Evolutionary conservation across 495 filamentous ascomycete species (phyloP), one percentile per base, ranked within the genome.

Genomic region (Aspergillus leporis): DNA sequence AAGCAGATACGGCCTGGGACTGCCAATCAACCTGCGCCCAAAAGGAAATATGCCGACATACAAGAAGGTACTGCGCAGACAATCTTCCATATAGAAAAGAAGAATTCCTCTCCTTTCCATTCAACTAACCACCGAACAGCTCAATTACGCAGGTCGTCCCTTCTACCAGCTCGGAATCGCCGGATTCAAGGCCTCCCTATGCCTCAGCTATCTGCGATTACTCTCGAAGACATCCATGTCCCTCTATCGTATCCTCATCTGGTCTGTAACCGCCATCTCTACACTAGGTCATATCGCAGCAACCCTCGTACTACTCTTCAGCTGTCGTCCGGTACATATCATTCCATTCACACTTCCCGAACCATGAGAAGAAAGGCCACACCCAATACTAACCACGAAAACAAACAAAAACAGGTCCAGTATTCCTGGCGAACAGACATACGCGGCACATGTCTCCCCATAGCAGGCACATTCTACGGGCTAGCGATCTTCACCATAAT

Each of bases 151-250:
- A 25, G 83, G 81, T 28, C 78, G 83, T 5, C 83, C 83, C 1
- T 82, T 86, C 50, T 86, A 86, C 61, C 81, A 83, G 61, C 45
- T 83, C 21, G 83, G 83, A 28, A 83, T 85, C 61, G 77, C 76
- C 41, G 80, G 80, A 23, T 85, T 86, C 74, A 86, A 86, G 64
- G 77, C 83, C 13, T 80, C 83, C 0, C 71, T 85, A n/a, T 79
- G 83, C 41, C 73, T 83, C 51, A 79, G 77, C 38, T 86, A 85
- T 58, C 71, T 85, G 12, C 77, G 82, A 3, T 73, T 86, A 19
- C 68, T 85, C 30, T 73, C 74, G 25, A 71, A 77, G 2, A 81
- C 77, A 0, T 70, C 68, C 25, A 82, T 83, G 48, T 61, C 49
- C 13, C 40, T 61, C 19, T 86, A 84, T 54, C 69, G 77, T 16